A percentile compares a stretch with the other conserved stretches of the same genome.
These are phyloP conservation scores for Aspergillus tubingensis DNA, from an alignment of 2,329 filamentous ascomycete genomes.

Conservation along the genomic window DNA sequence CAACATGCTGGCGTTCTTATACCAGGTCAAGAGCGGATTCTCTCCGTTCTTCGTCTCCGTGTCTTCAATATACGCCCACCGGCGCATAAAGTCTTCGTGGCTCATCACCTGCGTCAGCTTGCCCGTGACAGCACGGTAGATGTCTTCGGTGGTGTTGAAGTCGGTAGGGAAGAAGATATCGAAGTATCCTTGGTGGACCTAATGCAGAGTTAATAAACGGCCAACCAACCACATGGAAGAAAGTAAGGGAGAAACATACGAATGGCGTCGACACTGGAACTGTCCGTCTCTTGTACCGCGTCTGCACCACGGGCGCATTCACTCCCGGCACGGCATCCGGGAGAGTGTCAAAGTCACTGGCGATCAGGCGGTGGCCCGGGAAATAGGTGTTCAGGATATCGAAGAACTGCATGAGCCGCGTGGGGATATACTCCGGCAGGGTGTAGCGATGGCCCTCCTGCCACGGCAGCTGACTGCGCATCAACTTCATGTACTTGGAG, in stretches of 20 bases:
- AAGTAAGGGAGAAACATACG: constrained; percentile 58
- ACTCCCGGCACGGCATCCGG: constrained; percentile 80
- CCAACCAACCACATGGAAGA: background rate
- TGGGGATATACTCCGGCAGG: constrained; percentile 88
- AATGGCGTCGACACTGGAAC: constrained; percentile 88
- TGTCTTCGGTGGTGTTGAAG: constrained; percentile 84
- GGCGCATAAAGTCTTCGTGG: constrained; percentile 86
- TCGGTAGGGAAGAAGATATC: constrained; percentile 98
- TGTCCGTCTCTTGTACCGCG: constrained; percentile 80
- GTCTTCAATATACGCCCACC: constrained; percentile 88
- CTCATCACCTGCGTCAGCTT: constrained; percentile 82
- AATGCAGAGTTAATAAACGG: constrained; percentile 11
- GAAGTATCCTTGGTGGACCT: constrained; percentile 98
- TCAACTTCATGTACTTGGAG: constrained; percentile 57
- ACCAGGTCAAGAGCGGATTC: constrained; percentile 90
- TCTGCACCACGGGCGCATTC: constrained; percentile 96
- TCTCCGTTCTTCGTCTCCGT: constrained; percentile 88
- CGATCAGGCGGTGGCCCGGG: constrained; percentile 82
- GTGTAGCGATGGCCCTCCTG: constrained; percentile 67
- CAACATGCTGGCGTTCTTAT: constrained; percentile 92
- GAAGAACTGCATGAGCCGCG: constrained; percentile 94
- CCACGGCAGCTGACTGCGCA: constrained; percentile 68
- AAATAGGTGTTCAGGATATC: constrained; percentile 86
- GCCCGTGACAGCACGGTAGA: constrained; percentile 91
- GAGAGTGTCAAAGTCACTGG: constrained; percentile 85